Evolutionary conservation across 371 early-diverging fungal species (phyloP).

Genomic region (Thermomucor indicae-seudaticae): DNA sequence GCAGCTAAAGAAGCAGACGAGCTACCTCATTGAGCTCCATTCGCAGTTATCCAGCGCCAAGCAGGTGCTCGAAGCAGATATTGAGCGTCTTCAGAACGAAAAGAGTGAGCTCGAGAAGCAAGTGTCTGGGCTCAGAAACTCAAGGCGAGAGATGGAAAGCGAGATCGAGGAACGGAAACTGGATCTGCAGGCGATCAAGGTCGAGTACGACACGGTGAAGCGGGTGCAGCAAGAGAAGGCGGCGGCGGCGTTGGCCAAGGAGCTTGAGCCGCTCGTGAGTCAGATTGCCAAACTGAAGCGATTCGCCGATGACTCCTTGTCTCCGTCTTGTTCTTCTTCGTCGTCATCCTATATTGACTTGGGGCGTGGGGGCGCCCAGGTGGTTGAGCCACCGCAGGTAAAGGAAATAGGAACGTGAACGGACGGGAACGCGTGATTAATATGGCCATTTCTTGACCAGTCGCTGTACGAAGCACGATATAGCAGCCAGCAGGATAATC

Average conservation of each 20-base stretch:
- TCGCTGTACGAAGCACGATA: too few relatives aligned
- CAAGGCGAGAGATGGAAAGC: slow-evolving; percentile 14
- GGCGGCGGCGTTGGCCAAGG: slow-evolving; percentile 18
- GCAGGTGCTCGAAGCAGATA: slow-evolving; percentile 17
- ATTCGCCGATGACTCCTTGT: too few relatives aligned
- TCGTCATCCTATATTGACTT: not conserved
- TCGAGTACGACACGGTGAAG: slow-evolving; percentile 23
- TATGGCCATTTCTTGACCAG: too few relatives aligned
- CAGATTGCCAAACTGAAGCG: slow-evolving; percentile 30
- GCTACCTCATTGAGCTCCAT: slow-evolving; percentile 14
- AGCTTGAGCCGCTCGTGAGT: slow-evolving; percentile 31
- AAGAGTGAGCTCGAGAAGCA: slow-evolving; percentile 11
- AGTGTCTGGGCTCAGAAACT: slow-evolving; percentile 13
- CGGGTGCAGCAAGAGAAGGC: slow-evolving; percentile 12
- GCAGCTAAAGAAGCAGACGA: not conserved
- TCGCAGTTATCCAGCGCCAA: slow-evolving; percentile 19
- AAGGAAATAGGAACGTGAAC: not conserved
- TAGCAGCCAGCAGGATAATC: too few relatives aligned
- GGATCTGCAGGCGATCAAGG: slow-evolving; percentile 18
- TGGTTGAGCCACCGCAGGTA: too few relatives aligned
- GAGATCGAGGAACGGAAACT: slow-evolving; percentile 20
- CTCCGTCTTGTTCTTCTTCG: too few relatives aligned
- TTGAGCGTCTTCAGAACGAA: slow-evolving; percentile 22
- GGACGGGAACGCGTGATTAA: too few relatives aligned
- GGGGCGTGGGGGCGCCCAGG: not conserved